phyloP scores from a whole-genome alignment of 2,329 filamentous ascomycete genomes.

The Neocatenulostroma microsporum region DNA sequence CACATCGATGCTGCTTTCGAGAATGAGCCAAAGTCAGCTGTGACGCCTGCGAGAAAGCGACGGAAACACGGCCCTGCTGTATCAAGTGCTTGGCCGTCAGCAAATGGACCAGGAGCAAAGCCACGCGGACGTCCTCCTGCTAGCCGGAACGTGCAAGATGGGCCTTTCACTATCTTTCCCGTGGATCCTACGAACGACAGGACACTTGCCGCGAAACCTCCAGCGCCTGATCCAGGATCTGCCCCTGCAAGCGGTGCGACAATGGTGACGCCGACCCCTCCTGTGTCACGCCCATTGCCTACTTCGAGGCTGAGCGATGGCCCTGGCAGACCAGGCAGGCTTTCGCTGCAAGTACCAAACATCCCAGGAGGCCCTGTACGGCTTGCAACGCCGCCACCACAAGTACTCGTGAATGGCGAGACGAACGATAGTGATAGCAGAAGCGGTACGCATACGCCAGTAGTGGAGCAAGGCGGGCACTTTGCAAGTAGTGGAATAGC shows the following conservation, averaged over 20 bases:
- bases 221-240: constrained; percentile 8
- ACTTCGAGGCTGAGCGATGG: constrained; percentile 17
- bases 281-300: constrained; percentile 36
- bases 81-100: constrained; percentile 78
- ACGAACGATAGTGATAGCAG: constrained; percentile 19
- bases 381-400: constrained; percentile 53
- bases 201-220: constrained; percentile 35
- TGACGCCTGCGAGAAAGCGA: constrained; percentile 54
- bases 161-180: constrained; percentile 62
- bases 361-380: constrained; percentile 53
- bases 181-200: constrained; percentile 43
- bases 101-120: constrained; percentile 58
- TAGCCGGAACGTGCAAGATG: constrained; percentile 57
- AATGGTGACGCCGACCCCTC: constrained; percentile 50
- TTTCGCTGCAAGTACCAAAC: constrained; percentile 57
- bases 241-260: constrained; percentile 10
- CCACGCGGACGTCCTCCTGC: constrained; percentile 72
- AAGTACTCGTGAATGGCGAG: constrained; percentile 48
- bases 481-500: too few relatives aligned
- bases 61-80: constrained; percentile 76
- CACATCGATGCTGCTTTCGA: constrained; percentile 42
- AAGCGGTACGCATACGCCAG: constrained; percentile 16
- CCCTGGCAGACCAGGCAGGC: constrained; percentile 39
- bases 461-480: constrained; percentile 7
- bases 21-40: constrained; percentile 61